Evolutionary conservation across 2,329 filamentous ascomycete genomes (phyloP).

Genomic region (Trichoderma brevicompactum): DNA sequence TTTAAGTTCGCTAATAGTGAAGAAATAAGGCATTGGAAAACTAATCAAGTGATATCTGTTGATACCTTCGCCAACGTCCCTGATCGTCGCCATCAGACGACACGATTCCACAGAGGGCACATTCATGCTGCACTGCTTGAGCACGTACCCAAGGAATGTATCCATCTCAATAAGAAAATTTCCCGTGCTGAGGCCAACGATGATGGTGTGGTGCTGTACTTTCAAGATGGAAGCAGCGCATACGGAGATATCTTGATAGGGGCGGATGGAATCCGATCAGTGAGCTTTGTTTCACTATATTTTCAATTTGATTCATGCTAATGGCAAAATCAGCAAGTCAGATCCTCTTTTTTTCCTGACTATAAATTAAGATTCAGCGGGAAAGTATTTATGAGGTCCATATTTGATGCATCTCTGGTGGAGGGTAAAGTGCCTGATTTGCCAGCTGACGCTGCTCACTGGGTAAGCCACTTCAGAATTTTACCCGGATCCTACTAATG

Average conservation of each 20-base stretch:
- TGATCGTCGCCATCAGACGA: slow-evolving; percentile 46
- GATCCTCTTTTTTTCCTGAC: slow-evolving; percentile 21
- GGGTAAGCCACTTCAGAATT: slow-evolving; percentile 6
- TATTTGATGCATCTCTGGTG: slow-evolving; percentile 29
- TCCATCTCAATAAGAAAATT: slow-evolving; percentile 51
- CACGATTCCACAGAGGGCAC: slow-evolving; percentile 53
- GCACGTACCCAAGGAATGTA: slow-evolving; percentile 47
- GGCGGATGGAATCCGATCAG: slow-evolving; percentile 58
- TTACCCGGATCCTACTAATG: background rate
- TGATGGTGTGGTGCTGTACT: slow-evolving; percentile 41
- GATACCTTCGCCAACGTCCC: slow-evolving; percentile 48
- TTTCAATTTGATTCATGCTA: background rate
- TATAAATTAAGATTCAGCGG: slow-evolving; percentile 29
- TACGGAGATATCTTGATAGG: slow-evolving; percentile 54
- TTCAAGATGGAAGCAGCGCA: slow-evolving; percentile 50
- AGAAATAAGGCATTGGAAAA: slow-evolving; percentile 46
- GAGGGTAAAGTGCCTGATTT: slow-evolving; percentile 29
- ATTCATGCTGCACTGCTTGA: slow-evolving; percentile 52
- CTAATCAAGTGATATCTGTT: slow-evolving; percentile 50
- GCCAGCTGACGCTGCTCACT: slow-evolving; percentile 30
- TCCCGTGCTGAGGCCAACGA: slow-evolving; percentile 35
- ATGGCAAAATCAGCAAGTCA: slow-evolving; percentile 15
- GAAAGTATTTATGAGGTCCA: slow-evolving; percentile 29
- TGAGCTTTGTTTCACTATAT: slow-evolving; percentile 37
- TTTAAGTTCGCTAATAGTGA: slow-evolving; percentile 25